Evolutionary conservation across 345 rosid species (phyloP).

Genomic region (Sonneratia alba): DNA sequence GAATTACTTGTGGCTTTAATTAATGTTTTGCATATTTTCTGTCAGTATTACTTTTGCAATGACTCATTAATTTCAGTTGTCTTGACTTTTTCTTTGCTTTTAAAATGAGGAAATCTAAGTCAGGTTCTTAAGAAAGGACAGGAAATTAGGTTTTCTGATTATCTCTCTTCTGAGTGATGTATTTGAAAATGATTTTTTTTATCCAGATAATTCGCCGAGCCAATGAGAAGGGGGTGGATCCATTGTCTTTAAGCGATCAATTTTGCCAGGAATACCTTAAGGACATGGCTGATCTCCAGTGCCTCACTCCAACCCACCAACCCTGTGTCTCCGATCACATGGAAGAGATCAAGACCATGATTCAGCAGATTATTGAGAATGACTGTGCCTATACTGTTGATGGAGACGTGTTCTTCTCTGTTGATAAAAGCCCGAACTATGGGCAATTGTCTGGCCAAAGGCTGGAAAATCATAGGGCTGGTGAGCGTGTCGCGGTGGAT

Average conservation of each 20-base stretch:
- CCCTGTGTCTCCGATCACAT: conserved; percentile 74
- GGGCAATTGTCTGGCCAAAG: conserved; percentile 67
- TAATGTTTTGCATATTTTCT: not conserved
- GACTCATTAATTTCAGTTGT: not conserved
- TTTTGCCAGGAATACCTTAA: conserved; percentile 67
- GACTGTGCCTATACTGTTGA: conserved; percentile 61
- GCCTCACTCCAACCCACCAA: conserved; percentile 72
- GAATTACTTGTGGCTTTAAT: not conserved
- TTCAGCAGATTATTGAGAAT: conserved; percentile 70
- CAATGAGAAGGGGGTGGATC: conserved; percentile 48
- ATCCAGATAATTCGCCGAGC: conserved; percentile 68
- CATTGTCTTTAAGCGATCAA: conserved; percentile 44
- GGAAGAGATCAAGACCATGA: conserved; percentile 67
- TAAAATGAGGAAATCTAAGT: not conserved
- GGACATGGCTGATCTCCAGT: conserved; percentile 70
- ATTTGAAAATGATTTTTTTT: too few species aligned
- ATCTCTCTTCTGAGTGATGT: not conserved
- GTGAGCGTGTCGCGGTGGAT: conserved; percentile 82
- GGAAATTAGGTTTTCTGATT: not conserved
- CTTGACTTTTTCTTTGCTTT: not conserved
- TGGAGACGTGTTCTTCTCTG: conserved; percentile 77
- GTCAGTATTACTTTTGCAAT: not conserved
- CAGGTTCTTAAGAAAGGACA: not conserved
- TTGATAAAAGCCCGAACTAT: conserved; percentile 63
- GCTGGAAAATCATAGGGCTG: conserved; percentile 67